A percentile compares a stretch with the other conserved stretches of the same genome.
phyloP scores from a whole-genome alignment of 257 asterid species.

The Fraxinus anomala region DNA sequence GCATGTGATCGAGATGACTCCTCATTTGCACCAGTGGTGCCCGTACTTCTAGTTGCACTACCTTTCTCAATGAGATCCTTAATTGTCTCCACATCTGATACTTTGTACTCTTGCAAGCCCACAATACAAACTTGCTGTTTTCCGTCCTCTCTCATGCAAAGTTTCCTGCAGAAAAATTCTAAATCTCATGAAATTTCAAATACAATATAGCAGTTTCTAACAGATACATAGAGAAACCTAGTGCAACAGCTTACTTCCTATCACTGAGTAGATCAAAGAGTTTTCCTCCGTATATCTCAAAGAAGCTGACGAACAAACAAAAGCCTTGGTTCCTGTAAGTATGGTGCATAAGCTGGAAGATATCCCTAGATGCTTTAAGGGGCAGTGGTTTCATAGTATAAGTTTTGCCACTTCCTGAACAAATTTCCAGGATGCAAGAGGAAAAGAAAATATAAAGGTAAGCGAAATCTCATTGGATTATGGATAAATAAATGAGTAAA shows the following conservation, averaged over 20 bases:
- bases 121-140: conserved; percentile 71
- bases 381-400: conserved; percentile 98
- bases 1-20: conserved; percentile 99
- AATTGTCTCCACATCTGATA: conserved; percentile 63
- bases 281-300: conserved; percentile 97
- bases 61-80: conserved; percentile 88
- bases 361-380: conserved; percentile 86
- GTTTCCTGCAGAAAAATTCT: conserved; percentile 46
- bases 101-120: conserved; percentile 69
- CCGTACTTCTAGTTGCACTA: conserved; percentile 83
- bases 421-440: conserved; percentile 12
- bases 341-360: conserved; percentile 86
- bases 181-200: background rate
- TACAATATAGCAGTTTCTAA: background rate
- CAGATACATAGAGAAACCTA: background rate
- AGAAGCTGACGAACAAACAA: conserved; percentile 85
- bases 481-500: background rate
- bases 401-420: conserved; percentile 97
- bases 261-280: conserved; percentile 90
- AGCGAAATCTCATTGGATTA: background rate
- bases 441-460: conserved; percentile 1
- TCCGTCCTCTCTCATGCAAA: conserved; percentile 99
- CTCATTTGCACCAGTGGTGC: conserved; percentile 98
- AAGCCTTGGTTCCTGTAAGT: conserved; percentile 95
- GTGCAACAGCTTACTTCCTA: conserved; percentile 62